These are phyloP conservation scores for Monosporozyma servazzii DNA, from an alignment of 805 yeast species.

Conservation along the genomic window DNA sequence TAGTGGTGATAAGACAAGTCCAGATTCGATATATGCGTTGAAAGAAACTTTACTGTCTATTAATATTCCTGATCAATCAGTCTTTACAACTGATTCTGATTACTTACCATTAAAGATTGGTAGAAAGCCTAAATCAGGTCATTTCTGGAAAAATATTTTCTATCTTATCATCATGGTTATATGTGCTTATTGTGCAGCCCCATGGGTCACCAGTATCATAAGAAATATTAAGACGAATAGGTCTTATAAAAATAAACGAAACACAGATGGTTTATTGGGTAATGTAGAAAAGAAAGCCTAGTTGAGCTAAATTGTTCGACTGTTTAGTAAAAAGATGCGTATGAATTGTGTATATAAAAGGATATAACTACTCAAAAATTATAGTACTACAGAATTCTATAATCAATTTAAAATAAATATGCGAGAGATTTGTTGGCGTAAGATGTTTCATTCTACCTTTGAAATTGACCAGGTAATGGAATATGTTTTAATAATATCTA, in stretches of 20 bases:
- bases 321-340: not conserved
- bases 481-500: constrained; percentile 1
- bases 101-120: not conserved
- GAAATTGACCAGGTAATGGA: not conserved
- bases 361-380: not conserved
- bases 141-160: not conserved
- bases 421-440: not conserved
- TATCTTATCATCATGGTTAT: not conserved
- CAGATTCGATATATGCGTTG: constrained; percentile 29
- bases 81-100: not conserved
- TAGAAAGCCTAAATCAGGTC: not conserved
- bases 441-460: not conserved
- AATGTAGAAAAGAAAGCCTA: not conserved
- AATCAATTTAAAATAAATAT: not conserved
- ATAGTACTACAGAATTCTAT: not conserved
- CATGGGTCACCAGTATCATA: not conserved
- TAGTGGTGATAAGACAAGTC: constrained; percentile 31
- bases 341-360: not conserved
- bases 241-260: constrained; percentile 19
- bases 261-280: constrained; percentile 15
- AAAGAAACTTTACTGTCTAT: constrained; percentile 34
- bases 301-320: not conserved
- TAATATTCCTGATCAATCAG: constrained; percentile 24
- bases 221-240: constrained; percentile 4
- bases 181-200: not conserved